Evolutionary conservation across 164 flowering plant genomes (phyloP).

Genomic region (Umbellularia californica): DNA sequence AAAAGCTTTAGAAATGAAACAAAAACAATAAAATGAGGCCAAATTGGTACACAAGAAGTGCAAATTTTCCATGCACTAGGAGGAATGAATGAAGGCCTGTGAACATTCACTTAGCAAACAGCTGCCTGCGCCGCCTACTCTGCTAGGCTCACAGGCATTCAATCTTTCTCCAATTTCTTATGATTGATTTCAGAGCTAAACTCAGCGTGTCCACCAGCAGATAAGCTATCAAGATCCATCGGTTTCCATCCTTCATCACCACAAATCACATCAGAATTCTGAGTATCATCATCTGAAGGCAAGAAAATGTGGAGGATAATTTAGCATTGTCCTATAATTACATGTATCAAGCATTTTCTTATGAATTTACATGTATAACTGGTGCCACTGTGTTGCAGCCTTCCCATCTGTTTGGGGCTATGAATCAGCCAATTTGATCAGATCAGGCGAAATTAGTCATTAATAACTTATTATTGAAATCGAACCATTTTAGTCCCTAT

Average conservation of each 20-base stretch:
- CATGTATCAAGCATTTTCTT: too few relatives aligned
- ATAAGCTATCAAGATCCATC: background rate
- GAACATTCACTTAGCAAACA: conserved; percentile 6
- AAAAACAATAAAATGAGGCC: background rate
- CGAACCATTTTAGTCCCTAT: too few relatives aligned
- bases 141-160: conserved; percentile 25
- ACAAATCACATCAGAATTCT: conserved; percentile 19
- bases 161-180: conserved; percentile 35
- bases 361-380: too few relatives aligned
- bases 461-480: too few relatives aligned
- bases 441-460: too few relatives aligned
- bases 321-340: too few relatives aligned
- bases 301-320: background rate
- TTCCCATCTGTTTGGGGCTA: too few relatives aligned
- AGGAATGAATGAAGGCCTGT: background rate
- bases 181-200: conserved; percentile 26
- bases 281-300: conserved; percentile 35
- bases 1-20: background rate
- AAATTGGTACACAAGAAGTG: background rate
- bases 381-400: too few relatives aligned
- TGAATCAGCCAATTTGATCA: too few relatives aligned
- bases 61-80: background rate
- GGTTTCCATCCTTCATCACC: conserved; percentile 34
- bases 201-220: conserved; percentile 11
- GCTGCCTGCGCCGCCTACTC: conserved; percentile 41